Evolutionary conservation across 768 basidiomycete species (phyloP).

Genomic region (Kwoniella pini): DNA sequence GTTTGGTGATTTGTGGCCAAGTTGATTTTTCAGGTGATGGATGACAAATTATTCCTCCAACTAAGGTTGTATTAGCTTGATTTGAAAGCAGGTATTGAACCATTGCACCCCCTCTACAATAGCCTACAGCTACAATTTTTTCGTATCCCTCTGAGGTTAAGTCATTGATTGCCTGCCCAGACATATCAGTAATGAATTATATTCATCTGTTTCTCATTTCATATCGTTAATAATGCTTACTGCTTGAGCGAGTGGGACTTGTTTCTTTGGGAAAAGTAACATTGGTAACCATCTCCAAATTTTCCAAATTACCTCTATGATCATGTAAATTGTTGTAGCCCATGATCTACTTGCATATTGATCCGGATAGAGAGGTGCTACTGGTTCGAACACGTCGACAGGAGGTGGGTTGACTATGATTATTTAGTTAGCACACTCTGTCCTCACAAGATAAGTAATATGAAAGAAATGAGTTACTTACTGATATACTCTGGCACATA

Average conservation of each 20-base stretch:
- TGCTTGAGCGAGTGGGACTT: conserved; percentile 22
- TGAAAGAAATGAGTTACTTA: conserved; percentile 10
- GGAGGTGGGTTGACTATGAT: conserved; percentile 27
- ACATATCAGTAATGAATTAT: neutral
- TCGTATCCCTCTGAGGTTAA: conserved; percentile 34
- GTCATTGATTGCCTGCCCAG: conserved; percentile 27
- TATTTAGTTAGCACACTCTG: neutral
- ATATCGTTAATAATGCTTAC: conserved; percentile 12
- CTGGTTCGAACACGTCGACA: conserved; percentile 14
- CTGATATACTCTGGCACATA: conserved; percentile 44
- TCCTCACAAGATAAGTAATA: too few species aligned
- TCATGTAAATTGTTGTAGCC: conserved; percentile 17
- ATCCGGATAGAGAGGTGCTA: conserved; percentile 27
- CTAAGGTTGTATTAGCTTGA: neutral
- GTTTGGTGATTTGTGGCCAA: conserved; percentile 20
- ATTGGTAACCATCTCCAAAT: conserved; percentile 13
- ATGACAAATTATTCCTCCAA: conserved; percentile 38
- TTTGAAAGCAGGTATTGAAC: conserved; percentile 27
- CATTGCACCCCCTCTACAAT: conserved; percentile 38
- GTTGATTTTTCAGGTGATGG: conserved; percentile 24
- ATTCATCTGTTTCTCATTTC: neutral
- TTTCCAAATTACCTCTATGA: neutral
- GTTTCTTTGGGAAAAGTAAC: conserved; percentile 9
- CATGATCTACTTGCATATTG: conserved; percentile 24
- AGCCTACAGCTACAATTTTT: conserved; percentile 34